phyloP scores from a whole-genome alignment of 192 early-diverging fungal species.

The Phycomyces blakesleeanus region DNA sequence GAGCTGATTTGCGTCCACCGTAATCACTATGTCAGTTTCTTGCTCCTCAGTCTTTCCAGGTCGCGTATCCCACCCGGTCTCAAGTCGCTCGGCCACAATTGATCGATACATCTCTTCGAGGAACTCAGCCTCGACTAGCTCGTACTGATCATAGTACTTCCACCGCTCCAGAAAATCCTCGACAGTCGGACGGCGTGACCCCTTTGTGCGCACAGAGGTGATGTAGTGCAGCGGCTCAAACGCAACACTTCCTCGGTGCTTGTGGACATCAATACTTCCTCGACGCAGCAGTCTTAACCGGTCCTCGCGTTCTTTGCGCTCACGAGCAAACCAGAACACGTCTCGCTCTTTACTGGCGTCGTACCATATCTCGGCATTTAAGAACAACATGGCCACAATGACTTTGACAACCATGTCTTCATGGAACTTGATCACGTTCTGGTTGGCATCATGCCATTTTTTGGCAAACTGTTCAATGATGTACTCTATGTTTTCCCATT shows the following conservation, averaged over 20 bases:
- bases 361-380: constrained; percentile 60
- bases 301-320: constrained; percentile 29
- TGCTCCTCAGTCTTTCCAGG: background rate
- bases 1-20: constrained; percentile 41
- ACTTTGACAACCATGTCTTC: constrained; percentile 54
- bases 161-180: constrained; percentile 31
- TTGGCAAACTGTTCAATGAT: constrained; percentile 58
- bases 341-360: constrained; percentile 38
- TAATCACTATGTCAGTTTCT: constrained; percentile 27
- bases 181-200: background rate
- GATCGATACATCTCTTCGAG: constrained; percentile 40
- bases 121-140: constrained; percentile 31
- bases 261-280: background rate
- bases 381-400: constrained; percentile 56
- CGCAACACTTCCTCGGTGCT: constrained; percentile 12
- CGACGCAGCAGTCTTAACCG: constrained; percentile 10
- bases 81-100: constrained; percentile 42
- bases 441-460: constrained; percentile 62
- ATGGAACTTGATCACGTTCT: constrained; percentile 50
- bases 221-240: constrained; percentile 26
- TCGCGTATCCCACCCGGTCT: constrained; percentile 43
- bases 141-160: constrained; percentile 33
- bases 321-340: constrained; percentile 35
- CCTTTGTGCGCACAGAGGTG: constrained; percentile 6
- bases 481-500: constrained; percentile 41